Conservation (phyloP, 2,329 filamentous ascomycete genomes). For the Chrysoporthe puriensis region DNA sequence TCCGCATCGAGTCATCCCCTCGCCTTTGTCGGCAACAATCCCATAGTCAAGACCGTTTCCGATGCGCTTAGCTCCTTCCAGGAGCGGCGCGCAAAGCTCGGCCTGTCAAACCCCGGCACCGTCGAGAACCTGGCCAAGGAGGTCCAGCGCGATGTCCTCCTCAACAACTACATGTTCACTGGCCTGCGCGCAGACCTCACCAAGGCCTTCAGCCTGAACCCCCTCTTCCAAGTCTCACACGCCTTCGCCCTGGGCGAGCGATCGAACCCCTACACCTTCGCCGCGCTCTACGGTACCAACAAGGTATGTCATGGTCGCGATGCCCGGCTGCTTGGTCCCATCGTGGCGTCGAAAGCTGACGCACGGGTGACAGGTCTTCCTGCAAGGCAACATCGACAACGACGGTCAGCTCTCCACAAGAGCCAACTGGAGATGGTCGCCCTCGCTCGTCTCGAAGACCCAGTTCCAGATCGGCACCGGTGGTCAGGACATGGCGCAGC, state of each 20-base stretch:
- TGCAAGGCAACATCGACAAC: slow-evolving; percentile 94
- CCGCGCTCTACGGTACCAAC: slow-evolving; percentile 88
- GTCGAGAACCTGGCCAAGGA: slow-evolving; percentile 85
- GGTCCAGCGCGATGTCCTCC: slow-evolving; percentile 93
- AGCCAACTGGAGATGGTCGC: slow-evolving; percentile 90
- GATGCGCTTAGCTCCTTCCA: slow-evolving; percentile 83
- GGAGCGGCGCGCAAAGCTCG: slow-evolving; percentile 84
- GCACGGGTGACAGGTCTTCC: slow-evolving; percentile 70
- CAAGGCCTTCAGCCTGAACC: slow-evolving; percentile 91
- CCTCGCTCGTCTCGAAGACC: slow-evolving; percentile 81
- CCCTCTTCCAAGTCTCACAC: slow-evolving; percentile 96
- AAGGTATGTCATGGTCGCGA: slow-evolving; percentile 64
- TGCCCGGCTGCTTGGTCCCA: slow-evolving; percentile 6
- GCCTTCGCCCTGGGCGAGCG: slow-evolving; percentile 94
- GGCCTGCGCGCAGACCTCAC: slow-evolving; percentile 95
- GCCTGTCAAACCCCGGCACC: slow-evolving; percentile 88
- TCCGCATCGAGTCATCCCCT: slow-evolving; percentile 54
- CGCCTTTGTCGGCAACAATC: slow-evolving; percentile 74
- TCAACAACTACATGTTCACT: slow-evolving; percentile 96
- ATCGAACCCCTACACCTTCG: slow-evolving; percentile 92
- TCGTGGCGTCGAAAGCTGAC: slow-evolving; percentile 15
- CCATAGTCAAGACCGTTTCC: slow-evolving; percentile 68
- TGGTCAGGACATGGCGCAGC: slow-evolving; percentile 83
- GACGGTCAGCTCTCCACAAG: slow-evolving; percentile 84
- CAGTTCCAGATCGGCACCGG: slow-evolving; percentile 81